Evolutionary conservation across 1,139 yeast genomes (phyloP).

Genomic region (Pichia sp.): DNA sequence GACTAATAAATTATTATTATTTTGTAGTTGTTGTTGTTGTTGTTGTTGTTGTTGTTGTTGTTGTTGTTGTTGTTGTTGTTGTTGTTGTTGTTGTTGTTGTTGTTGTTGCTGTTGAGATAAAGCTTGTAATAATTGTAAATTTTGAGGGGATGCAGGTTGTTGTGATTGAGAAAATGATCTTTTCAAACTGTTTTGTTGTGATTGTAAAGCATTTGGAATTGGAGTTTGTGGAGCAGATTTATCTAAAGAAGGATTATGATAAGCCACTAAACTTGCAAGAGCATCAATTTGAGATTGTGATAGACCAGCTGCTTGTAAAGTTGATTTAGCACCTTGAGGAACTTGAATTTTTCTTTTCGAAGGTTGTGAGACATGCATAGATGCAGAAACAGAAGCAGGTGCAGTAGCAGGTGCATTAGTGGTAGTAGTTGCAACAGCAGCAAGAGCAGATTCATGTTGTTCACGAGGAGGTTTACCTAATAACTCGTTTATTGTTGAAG

Average conservation of each 20-base stretch:
- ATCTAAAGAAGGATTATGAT: conserved; percentile 43
- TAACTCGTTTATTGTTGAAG: conserved; percentile 27
- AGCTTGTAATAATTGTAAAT: not conserved
- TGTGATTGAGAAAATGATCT: not conserved
- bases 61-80: not conserved
- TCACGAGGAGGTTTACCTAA: conserved; percentile 6
- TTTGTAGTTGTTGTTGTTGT: not conserved
- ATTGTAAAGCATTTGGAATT: not conserved
- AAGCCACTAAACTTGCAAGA: conserved; percentile 64
- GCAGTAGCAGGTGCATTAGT: not conserved
- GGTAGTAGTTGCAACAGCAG: too few species aligned
- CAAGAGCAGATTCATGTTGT: too few species aligned
- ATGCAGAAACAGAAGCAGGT: not conserved
- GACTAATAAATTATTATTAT: conserved; percentile 8
- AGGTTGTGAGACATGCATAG: not conserved
- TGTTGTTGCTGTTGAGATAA: conserved; percentile 8
- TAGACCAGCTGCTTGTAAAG: conserved; percentile 59
- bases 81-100: conserved; percentile 4
- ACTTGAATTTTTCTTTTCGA: conserved; percentile 34
- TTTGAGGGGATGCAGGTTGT: conserved; percentile 2
- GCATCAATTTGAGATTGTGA: conserved; percentile 65
- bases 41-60: conserved; percentile 7
- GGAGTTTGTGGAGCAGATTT: not conserved
- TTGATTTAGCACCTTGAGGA: conserved; percentile 64
- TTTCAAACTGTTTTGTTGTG: not conserved